Percentiles rank a stretch among this genome's conserved stretches.
Conservation (phyloP, 495 filamentous ascomycete genomes). For the Cenococcum geophilum region DNA sequence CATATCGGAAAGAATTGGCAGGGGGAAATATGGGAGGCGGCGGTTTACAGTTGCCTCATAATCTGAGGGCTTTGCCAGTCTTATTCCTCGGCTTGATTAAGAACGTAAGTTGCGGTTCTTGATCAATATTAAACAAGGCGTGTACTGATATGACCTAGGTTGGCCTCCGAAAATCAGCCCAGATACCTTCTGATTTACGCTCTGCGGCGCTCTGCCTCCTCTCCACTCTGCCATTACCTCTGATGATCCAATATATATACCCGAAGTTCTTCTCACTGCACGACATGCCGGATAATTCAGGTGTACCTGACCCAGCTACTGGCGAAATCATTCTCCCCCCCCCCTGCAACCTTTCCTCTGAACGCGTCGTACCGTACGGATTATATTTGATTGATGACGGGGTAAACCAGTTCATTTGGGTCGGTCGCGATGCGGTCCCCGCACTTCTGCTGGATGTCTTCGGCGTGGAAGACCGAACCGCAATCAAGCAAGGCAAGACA, state of each 20-base stretch:
- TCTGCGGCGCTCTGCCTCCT: slow-evolving; percentile 89
- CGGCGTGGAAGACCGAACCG: slow-evolving; percentile 67
- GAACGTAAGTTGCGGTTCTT: slow-evolving; percentile 53
- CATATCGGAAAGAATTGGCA: slow-evolving; percentile 93
- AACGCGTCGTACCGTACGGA: slow-evolving; percentile 83
- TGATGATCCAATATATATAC: slow-evolving; percentile 96
- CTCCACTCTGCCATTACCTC: slow-evolving; percentile 83
- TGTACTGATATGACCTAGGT: slow-evolving; percentile 49
- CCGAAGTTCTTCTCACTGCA: slow-evolving; percentile 89
- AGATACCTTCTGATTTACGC: slow-evolving; percentile 92
- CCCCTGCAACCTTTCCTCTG: slow-evolving; percentile 78
- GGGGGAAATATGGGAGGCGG: slow-evolving; percentile 89
- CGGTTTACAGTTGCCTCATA: slow-evolving; percentile 88
- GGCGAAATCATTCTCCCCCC: slow-evolving; percentile 85
- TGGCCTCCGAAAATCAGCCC: slow-evolving; percentile 86
- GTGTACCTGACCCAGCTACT: slow-evolving; percentile 73
- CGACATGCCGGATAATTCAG: slow-evolving; percentile 95
- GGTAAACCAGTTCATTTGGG: slow-evolving; percentile 96
- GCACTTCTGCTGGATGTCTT: slow-evolving; percentile 88
- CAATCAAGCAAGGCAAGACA: slow-evolving; percentile 86
- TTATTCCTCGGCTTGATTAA: slow-evolving; percentile 93
- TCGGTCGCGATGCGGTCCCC: slow-evolving; percentile 86
- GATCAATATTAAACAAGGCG: slow-evolving; percentile 2
- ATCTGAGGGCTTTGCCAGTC: slow-evolving; percentile 78
- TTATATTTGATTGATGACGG: slow-evolving; percentile 96